These are phyloP conservation scores for Diversispora epigaea DNA, from an alignment of 192 early-diverging fungal species.

Conservation along the genomic window DNA sequence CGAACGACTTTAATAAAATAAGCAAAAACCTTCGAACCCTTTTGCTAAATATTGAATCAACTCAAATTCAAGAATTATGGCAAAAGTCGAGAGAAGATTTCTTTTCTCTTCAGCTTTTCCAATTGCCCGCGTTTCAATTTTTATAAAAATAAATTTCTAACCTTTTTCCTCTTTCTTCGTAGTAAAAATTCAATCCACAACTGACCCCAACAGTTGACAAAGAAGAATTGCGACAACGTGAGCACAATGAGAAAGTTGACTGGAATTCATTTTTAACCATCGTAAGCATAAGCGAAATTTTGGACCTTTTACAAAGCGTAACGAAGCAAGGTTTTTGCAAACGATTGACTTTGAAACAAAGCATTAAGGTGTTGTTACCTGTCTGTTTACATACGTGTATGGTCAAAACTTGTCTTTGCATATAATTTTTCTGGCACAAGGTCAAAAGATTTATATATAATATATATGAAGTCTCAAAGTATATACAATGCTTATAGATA, in stretches of 20 bases:
- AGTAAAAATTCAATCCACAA: background rate
- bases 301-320: no score
- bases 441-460: no score
- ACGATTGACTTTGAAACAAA: no score
- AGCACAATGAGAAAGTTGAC: background rate
- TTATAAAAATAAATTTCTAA: background rate
- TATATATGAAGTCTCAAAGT: no score
- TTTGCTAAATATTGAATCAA: background rate
- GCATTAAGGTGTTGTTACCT: no score
- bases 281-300: background rate
- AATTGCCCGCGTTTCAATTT: background rate
- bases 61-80: constrained; percentile 1
- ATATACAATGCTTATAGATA: no score
- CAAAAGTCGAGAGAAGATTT: background rate
- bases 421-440: no score
- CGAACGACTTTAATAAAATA: no score
- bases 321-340: no score
- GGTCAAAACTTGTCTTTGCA: no score
- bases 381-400: no score
- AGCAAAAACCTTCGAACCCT: background rate
- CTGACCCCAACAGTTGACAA: background rate
- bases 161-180: background rate
- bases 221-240: background rate
- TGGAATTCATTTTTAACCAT: background rate
- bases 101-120: background rate